Conservation (phyloP, 495 filamentous ascomycete genomes). For the Penicillium macrosclerotiorum region DNA sequence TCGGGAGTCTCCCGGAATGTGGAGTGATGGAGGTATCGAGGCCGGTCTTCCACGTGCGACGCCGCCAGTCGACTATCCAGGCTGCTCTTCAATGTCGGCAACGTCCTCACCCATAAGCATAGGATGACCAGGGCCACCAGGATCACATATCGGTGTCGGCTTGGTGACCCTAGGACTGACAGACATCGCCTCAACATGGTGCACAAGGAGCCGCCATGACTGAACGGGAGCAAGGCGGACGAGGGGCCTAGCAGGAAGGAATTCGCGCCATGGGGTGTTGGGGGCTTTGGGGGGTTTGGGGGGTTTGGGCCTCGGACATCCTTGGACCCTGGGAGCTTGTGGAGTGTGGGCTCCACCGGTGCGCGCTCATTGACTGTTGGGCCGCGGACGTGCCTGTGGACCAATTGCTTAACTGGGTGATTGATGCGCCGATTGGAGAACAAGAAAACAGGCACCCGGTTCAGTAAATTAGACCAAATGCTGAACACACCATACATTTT, state of each 20-base stretch:
- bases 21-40: slow-evolving; percentile 32
- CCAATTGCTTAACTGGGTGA: too few species aligned
- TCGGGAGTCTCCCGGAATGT: slow-evolving; percentile 30
- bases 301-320: too few species aligned
- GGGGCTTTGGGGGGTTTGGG: too few species aligned
- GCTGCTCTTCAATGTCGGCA: slow-evolving; percentile 4
- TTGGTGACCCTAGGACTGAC: not conserved
- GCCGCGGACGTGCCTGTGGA: too few species aligned
- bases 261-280: too few species aligned
- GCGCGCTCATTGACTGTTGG: too few species aligned
- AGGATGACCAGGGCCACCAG: slow-evolving; percentile 8
- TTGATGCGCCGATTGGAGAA: too few species aligned
- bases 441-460: too few species aligned
- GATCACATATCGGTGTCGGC: slow-evolving; percentile 8
- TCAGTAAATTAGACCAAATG: too few species aligned
- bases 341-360: too few species aligned
- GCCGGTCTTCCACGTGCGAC: slow-evolving; percentile 18
- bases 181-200: slow-evolving; percentile 14
- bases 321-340: too few species aligned
- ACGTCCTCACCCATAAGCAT: slow-evolving; percentile 6
- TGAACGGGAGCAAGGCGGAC: not conserved
- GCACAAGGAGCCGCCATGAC: slow-evolving; percentile 5
- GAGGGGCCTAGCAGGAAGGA: not conserved
- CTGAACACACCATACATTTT: too few species aligned
- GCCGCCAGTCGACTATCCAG: not conserved